Conservation (phyloP, 305 asterid species). For the Caryopteris hybrid region DNA sequence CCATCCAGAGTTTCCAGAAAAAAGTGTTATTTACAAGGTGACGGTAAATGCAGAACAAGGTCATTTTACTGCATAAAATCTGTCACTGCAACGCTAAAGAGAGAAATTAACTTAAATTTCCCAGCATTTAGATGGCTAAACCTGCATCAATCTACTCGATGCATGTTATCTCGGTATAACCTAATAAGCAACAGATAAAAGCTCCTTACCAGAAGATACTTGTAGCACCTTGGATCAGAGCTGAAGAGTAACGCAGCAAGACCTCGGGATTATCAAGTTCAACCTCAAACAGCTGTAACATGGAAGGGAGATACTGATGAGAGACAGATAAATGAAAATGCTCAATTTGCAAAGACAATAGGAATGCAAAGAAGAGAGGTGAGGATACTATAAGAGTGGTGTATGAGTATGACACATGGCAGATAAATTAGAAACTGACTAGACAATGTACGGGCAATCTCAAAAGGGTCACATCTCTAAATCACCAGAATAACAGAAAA, state of each 20-base stretch:
- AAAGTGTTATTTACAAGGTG: constrained; percentile 1
- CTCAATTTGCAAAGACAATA: background rate
- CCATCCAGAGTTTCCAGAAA: background rate
- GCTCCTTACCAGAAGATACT: constrained; percentile 87
- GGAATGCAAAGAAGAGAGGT: background rate
- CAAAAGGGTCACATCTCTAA: constrained; percentile 8
- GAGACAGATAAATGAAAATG: background rate
- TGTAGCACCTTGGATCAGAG: constrained; percentile 93
- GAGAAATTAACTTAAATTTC: background rate
- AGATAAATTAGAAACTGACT: background rate
- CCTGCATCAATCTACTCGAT: background rate
- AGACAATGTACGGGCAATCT: constrained; percentile 3
- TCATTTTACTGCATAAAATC: background rate
- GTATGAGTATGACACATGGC: background rate
- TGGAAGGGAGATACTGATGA: background rate
- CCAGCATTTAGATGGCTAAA: background rate
- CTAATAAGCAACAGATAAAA: background rate
- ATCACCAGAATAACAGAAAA: no score
- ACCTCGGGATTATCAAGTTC: constrained; percentile 66
- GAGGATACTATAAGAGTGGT: background rate
- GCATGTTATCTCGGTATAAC: background rate
- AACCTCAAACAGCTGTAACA: constrained; percentile 38
- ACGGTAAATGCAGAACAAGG: background rate
- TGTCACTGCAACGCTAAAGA: background rate
- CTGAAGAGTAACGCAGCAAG: constrained; percentile 80